Percentiles rank a stretch among this genome's conserved stretches.
Conservation (phyloP, 1,284 basidiomycete genomes). For the Leucocoprinus gongylophorus region DNA sequence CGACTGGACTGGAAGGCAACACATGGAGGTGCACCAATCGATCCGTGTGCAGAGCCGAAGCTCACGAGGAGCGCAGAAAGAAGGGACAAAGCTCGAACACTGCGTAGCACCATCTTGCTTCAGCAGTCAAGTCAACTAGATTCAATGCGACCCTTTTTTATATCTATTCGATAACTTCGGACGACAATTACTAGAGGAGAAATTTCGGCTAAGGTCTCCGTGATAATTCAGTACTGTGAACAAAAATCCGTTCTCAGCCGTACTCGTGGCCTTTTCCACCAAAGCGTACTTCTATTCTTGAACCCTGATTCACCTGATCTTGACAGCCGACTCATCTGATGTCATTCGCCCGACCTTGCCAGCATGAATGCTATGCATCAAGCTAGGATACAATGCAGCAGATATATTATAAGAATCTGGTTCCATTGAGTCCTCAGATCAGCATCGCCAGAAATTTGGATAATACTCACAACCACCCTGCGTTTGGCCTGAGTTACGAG, state of each 20-base stretch:
- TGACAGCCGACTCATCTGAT: neutral
- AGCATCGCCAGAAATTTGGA: neutral
- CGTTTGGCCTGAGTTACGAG: neutral
- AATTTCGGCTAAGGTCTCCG: slow-evolving; percentile 2
- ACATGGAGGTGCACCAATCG: slow-evolving; percentile 35
- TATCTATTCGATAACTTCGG: neutral
- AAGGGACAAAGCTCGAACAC: slow-evolving; percentile 2
- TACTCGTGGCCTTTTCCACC: neutral
- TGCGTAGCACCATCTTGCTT: slow-evolving; percentile 4
- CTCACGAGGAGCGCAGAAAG: slow-evolving; percentile 6
- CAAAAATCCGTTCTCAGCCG: slow-evolving; percentile 7
- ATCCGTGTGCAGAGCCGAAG: slow-evolving; percentile 11
- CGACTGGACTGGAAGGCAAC: slow-evolving; percentile 31
- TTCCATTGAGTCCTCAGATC: neutral
- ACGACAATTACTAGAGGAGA: slow-evolving; percentile 2
- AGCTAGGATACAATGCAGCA: slow-evolving; percentile 9
- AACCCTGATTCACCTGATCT: slow-evolving; percentile 7
- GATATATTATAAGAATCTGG: neutral
- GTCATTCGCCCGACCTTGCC: neutral
- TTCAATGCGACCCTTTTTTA: neutral
- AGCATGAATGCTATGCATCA: neutral
- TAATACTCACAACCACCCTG: slow-evolving; percentile 2
- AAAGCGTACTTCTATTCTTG: neutral
- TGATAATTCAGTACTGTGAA: slow-evolving; percentile 3
- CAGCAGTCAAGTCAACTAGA: too few species aligned